Evolutionary conservation across 768 basidiomycete species (phyloP), one percentile per base, ranked within the genome.

Genomic region (Podaxis pistillaris): DNA sequence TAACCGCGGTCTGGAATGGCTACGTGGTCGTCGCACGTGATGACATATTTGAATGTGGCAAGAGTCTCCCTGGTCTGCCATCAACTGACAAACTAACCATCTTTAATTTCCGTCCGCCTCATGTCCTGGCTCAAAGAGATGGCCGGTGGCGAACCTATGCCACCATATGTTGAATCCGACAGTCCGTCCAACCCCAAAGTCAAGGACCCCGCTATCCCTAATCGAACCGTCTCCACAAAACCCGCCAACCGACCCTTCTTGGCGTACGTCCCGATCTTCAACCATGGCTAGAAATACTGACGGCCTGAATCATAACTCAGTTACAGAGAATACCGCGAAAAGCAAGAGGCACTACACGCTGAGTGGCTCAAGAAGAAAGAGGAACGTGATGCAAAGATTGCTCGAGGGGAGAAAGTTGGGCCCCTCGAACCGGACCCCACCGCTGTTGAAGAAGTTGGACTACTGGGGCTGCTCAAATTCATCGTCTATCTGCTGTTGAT

Each of bases 231-330:
- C 41, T 84, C 89, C 28, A 85, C 84, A 65, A 96, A 96, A 78
- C 75, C 85, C 47, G 92, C 94, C 33, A 97, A 96, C 76, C 80
- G 81, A 63, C 92, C 95, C 8, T 94, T 93, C 75, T 83, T 96
- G 30, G 86, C 86, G 86, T 94, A 78, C 66, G 69, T 72, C 33
- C 56, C 63, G 7, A 54, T 30, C 30, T n/a, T 22, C 41, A 22
- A 15, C 54, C 44, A 38, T 17, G 28, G 53, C 53, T 38, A 44
- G 50, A 36, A 7, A 19, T 12, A 62, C 28, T 59, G 64, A 58
- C 69, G 49, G 67, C 49, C 41, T 63, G 38, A 44, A 68, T 49
- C 50, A 54, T 62, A 61, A 62, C 64, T 60, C 68, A 91, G 89
- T 17, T 83, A 91, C 75, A 84, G 82, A 70, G 81, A 87, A 72